Evolutionary conservation across 768 basidiomycete species (phyloP).

Genomic region (Termitomyces sp.): DNA sequence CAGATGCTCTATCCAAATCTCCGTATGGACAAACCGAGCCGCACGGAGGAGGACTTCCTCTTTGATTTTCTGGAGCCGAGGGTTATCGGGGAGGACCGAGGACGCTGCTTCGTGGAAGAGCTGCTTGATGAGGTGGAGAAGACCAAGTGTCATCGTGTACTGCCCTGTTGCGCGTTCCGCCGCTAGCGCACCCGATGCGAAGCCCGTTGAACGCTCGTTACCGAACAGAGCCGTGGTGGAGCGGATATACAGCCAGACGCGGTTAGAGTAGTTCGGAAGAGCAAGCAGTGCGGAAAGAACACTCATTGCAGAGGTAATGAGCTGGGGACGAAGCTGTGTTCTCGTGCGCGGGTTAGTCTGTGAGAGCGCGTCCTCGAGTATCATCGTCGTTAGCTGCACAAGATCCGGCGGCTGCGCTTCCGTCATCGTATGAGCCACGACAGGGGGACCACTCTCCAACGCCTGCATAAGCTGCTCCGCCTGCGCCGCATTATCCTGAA

Average conservation of each 20-base stretch:
- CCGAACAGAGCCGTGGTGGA: constrained; percentile 78
- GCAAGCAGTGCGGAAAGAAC: constrained; percentile 77
- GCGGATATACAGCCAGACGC: constrained; percentile 87
- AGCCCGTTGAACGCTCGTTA: constrained; percentile 49
- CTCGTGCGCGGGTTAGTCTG: constrained; percentile 40
- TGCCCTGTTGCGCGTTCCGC: constrained; percentile 68
- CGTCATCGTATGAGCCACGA: constrained; percentile 49
- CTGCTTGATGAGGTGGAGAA: constrained; percentile 73
- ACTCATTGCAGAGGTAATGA: constrained; percentile 80
- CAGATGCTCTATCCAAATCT: constrained; percentile 85
- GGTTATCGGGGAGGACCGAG: constrained; percentile 53
- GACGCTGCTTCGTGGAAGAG: constrained; percentile 72
- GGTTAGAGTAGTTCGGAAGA: constrained; percentile 70
- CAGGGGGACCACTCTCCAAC: constrained; percentile 55
- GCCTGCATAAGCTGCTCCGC: constrained; percentile 65
- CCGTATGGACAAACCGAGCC: constrained; percentile 72
- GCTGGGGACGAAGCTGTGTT: constrained; percentile 47
- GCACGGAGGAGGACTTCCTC: constrained; percentile 83
- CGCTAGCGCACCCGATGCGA: constrained; percentile 64
- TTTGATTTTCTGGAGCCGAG: constrained; percentile 68
- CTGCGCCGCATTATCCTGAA: constrained; percentile 65
- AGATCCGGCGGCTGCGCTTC: constrained; percentile 64
- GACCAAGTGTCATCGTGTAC: constrained; percentile 79
- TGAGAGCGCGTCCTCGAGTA: constrained; percentile 75
- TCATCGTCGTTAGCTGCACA: constrained; percentile 76